A percentile compares a stretch with the other conserved stretches of the same genome.
Conservation (phyloP, 352 stramenopile genomes). For the Thraustochytrium striatum region DNA sequence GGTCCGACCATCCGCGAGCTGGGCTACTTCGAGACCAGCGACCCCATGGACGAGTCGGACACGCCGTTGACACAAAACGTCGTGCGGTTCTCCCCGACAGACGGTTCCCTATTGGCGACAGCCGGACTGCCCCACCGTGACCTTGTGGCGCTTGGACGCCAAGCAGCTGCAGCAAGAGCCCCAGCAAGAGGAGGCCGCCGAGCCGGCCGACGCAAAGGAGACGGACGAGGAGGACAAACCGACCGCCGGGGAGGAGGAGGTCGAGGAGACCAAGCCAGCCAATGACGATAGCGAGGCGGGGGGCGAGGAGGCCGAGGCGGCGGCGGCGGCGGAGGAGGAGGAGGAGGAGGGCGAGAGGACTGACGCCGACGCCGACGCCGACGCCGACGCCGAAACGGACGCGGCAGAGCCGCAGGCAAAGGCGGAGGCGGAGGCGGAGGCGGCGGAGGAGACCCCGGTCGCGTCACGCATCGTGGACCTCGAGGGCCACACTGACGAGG, state of each 20-base stretch:
- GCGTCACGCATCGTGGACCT: neutral
- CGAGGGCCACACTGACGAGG: neutral
- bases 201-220: neutral
- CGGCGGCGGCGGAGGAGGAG: neutral
- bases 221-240: neutral
- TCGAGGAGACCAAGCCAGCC: neutral
- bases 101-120: neutral
- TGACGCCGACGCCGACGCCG: neutral
- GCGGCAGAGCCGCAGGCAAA: neutral
- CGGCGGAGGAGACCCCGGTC: neutral
- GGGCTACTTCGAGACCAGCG: slow-evolving; percentile 13
- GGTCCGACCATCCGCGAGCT: neutral
- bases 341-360: neutral
- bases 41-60: neutral
- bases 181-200: neutral
- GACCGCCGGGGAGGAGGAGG: neutral
- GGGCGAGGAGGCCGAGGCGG: neutral
- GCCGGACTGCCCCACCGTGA: slow-evolving; percentile 1
- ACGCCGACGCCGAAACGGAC: neutral
- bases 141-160: neutral
- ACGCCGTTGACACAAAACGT: slow-evolving; percentile 36
- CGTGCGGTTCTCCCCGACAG: neutral
- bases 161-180: neutral
- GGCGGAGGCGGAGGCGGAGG: neutral
- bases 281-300: neutral